Percentiles rank a stretch among this genome's conserved stretches.
phyloP scores from a whole-genome alignment of 2,329 filamentous ascomycete species.

The Fusarium begoniae region DNA sequence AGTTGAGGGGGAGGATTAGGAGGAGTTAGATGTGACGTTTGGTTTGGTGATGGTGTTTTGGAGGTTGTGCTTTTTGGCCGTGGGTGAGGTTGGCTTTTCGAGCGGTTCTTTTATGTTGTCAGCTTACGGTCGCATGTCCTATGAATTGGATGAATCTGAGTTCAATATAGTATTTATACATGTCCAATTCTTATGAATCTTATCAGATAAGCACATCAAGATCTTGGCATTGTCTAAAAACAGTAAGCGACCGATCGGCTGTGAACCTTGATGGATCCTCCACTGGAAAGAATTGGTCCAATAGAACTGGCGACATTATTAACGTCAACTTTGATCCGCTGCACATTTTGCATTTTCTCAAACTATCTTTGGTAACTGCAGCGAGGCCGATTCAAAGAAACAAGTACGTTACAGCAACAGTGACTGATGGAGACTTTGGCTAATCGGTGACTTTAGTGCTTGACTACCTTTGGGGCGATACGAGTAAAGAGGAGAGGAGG shows the following conservation, averaged over 20 bases:
- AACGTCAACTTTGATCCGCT: neutral
- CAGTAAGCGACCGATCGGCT: neutral
- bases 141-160: neutral
- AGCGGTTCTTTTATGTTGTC: rapidly evolving
- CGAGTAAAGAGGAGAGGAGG: constrained; percentile 27
- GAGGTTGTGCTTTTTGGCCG: neutral
- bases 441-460: neutral
- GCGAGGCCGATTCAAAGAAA: neutral
- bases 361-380: neutral
- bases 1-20: neutral
- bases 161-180: neutral
- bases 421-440: neutral
- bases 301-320: constrained; percentile 14
- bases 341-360: neutral
- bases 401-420: neutral
- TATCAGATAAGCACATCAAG: neutral
- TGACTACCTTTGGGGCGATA: constrained; percentile 29
- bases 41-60: too few species aligned
- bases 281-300: neutral
- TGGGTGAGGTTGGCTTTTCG: neutral
- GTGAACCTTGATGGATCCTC: constrained; percentile 15
- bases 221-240: neutral
- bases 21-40: neutral
- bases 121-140: rapidly evolving
- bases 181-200: neutral